Conservation (phyloP, 2,329 filamentous ascomycete genomes). For the Paraphoma sp. region DNA sequence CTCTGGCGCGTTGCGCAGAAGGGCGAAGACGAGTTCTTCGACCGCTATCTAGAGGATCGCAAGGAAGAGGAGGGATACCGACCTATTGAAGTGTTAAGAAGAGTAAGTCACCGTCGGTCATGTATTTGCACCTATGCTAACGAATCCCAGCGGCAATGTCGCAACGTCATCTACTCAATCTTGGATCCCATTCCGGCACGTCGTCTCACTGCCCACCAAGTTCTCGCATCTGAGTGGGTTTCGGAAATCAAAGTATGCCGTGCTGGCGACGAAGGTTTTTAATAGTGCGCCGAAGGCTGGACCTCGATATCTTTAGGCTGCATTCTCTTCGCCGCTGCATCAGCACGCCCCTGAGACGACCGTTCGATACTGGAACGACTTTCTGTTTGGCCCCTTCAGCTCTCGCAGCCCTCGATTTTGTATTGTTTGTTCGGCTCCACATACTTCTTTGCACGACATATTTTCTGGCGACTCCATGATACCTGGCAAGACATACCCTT, state of each 20-base stretch:
- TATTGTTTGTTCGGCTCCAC: slow-evolving; percentile 22
- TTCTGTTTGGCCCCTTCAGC: slow-evolving; percentile 11
- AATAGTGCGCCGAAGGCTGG: slow-evolving; percentile 37
- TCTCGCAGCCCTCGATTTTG: slow-evolving; percentile 22
- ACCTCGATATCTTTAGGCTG: slow-evolving; percentile 11
- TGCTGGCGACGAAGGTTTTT: slow-evolving; percentile 94
- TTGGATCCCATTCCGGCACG: slow-evolving; percentile 91
- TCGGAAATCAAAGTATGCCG: slow-evolving; percentile 97
- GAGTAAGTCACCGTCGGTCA: slow-evolving; percentile 67
- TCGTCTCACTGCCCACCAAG: slow-evolving; percentile 93
- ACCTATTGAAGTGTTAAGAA: slow-evolving; percentile 92
- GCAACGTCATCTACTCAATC: slow-evolving; percentile 98
- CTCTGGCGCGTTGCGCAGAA: slow-evolving; percentile 97
- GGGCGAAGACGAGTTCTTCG: slow-evolving; percentile 97
- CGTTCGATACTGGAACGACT: neutral
- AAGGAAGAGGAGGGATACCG: slow-evolving; percentile 95
- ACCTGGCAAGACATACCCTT: slow-evolving; percentile 46
- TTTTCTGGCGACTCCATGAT: slow-evolving; percentile 38
- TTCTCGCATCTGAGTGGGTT: slow-evolving; percentile 98
- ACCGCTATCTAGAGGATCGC: slow-evolving; percentile 88
- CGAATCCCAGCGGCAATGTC: slow-evolving; percentile 78
- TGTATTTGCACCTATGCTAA: slow-evolving; percentile 17
- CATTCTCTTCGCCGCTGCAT: neutral
- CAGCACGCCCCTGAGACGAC: neutral
- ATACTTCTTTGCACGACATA: slow-evolving; percentile 25